Conservation (phyloP, 371 early-diverging fungal genomes). For the Nematocida displodere region DNA sequence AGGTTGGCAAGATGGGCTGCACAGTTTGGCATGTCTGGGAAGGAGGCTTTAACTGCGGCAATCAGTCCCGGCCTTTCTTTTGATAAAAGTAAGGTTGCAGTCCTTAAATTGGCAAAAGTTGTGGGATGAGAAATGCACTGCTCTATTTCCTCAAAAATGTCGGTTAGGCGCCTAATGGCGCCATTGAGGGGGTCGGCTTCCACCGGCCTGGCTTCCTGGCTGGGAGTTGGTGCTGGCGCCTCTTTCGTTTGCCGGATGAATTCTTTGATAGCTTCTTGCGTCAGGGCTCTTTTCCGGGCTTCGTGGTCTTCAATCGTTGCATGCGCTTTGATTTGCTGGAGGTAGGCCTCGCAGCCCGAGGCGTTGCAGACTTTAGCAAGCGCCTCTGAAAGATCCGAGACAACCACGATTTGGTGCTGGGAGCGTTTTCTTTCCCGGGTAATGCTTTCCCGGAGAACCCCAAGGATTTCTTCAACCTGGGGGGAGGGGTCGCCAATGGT, state of each 20-base stretch:
- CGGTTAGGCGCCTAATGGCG: background rate
- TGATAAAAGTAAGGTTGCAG: background rate
- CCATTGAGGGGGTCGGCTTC: background rate
- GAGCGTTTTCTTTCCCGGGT: background rate
- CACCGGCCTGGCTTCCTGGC: background rate
- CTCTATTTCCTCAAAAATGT: constrained; percentile 11
- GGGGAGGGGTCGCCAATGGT: background rate
- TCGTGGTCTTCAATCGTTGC: background rate
- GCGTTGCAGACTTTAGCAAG: background rate
- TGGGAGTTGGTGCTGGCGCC: background rate
- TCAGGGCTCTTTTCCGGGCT: background rate
- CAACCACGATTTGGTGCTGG: background rate
- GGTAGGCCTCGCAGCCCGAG: background rate
- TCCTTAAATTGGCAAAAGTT: background rate
- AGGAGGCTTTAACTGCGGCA: background rate
- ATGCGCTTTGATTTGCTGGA: background rate
- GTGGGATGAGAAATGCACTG: background rate
- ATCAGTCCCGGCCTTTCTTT: background rate
- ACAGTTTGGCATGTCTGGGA: too few relatives aligned
- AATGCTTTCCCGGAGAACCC: background rate
- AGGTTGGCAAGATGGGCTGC: too few relatives aligned
- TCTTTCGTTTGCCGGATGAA: background rate
- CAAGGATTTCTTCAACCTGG: background rate
- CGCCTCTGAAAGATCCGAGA: background rate
- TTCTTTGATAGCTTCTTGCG: background rate